Evolutionary conservation across 2,329 filamentous ascomycete species (phyloP), one percentile per base, ranked within the genome.

Genomic region (Aspergillus pseudonomiae): DNA sequence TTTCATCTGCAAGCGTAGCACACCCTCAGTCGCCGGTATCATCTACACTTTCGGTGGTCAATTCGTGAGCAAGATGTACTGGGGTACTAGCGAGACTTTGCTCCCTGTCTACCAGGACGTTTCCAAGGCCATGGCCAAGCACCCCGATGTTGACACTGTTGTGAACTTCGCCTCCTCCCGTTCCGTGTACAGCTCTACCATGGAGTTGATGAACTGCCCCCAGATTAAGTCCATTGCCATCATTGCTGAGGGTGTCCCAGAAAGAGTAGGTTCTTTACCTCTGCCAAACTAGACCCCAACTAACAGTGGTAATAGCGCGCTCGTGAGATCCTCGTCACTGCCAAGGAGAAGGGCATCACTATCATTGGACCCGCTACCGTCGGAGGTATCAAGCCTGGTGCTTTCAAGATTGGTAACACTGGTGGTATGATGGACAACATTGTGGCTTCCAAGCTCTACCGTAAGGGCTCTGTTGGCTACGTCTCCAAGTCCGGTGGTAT

Each of bases 371-470:
- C 95, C 69, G 95, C 95, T 74, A 99, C 95, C 62, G 95, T 99
- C 68, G 95, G 95, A 88, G 95, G 95, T 77, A 98, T 99, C 85
- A 99, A 98, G 89, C 95, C 95, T 67, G 95, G 95, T 81, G 92
- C 92, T 80, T 99, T 94, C 91, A 99, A 98, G 89, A 99, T 99
- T 71, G 95, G 95, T 81, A 99, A 99, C 88, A 99, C 95, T 75
- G 95, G 95, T 88, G 95, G 95, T 83, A 99, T 99, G 95, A 99
- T 99, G 95, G 95, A 99, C 88, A 99, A 99, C 89, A 99, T 99
- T 76, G 95, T 99, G 69, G 93, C 95, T 73, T 98, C 95, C 80
- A 99, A 99, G 90, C 92, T 99, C 66, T 99, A 99, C 90, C 94
- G 95, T 83, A 95, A 95, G 85, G 95, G 95, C 75, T 98, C 95